Evolutionary conservation across 495 filamentous ascomycete species (phyloP), one percentile per base, ranked within the genome.

Genomic region (Xanthoparmelia taractica): DNA sequence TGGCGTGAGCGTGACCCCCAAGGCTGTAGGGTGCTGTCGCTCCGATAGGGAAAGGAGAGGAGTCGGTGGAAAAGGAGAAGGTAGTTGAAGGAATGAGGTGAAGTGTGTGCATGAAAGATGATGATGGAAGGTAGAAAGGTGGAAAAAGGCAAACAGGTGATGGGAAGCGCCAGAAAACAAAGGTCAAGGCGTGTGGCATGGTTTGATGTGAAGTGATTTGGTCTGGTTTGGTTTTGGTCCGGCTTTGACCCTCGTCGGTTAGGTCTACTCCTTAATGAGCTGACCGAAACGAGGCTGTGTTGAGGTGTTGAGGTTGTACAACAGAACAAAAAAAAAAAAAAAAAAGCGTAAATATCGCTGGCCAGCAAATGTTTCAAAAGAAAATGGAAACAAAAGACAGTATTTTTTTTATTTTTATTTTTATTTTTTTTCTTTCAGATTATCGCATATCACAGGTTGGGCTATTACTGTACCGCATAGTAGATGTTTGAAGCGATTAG

Each of bases 281-380:
- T 52, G 27, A 52, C 25, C n/a, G 48, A 52, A 52, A 52, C 48
- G 48, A 17, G 48, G 48, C 48, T 52, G 48, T 52, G 48, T 52
- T 52, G 48, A 52, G 4, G 48, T 52, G 48, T 52, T 52, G 48
- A 52, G 4, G 48, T 52, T 52, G 48, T 52, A 52, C 25, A 52
- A 18, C 27, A 52, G 29, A 52, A 4, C 29, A 52, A 52, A 1
- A 5, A 31, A 2, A 11, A 27, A 48, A 23, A 25, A n/a, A n/a
- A n/a, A n/a, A n/a, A n/a, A n/a, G n/a, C n/a, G n/a, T n/a, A n/a
- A n/a, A n/a, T n/a, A n/a, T n/a, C n/a, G n/a, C n/a, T n/a, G 43
- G 47, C 25, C 29, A 50, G 10, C 27, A 18, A 52, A 29, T 52
- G 48, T 52, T 31, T 52, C 48, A 31, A 52, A 52, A 17, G 48